Evolutionary conservation across 257 asterid genomes (phyloP), one percentile per base, ranked within the genome.

Genomic region (Nicotiana sylvestris): DNA sequence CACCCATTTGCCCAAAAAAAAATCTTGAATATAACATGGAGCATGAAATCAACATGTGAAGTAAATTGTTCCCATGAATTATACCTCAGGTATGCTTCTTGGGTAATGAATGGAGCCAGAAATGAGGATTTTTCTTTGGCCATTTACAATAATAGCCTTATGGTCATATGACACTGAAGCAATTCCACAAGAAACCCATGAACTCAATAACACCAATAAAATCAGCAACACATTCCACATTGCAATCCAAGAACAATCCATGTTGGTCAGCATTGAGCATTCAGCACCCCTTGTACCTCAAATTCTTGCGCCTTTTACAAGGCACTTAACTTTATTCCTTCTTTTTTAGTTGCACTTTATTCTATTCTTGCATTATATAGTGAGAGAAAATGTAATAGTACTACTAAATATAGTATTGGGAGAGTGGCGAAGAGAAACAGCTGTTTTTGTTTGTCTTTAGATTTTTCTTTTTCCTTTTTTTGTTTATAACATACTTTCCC

Each of bases 61-160:
- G 37, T 72, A 72, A 46, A 27, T 6, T 27, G 7, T 30, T 69
- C 81, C 84, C 85, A 82, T 62, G 72, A 64, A 76, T 51, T 37
- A 89, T 86, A 95, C 98, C 97, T 95, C 98, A 82, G 98, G 98
- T 8, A 93, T 92, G 90, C 98, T 94, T 83, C 98, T 90, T 65
- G 98, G 98, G 25, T 94, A 94, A 85, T 94, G 98, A 88, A 94
- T 94, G 86, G 98, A 94, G 86, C 98, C 98, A 89, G 98, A 94
- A 74, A 94, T 86, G 29, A 94, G 96, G 55, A 94, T 92, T 74
- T 66, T 91, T 83, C 91, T 90, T 81, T 89, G 90, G 37, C 98
- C 98, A 89, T 94, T 92, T 6, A 94, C 87, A 86, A 88, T 66
- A 69, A 94, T 91, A 56, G 97, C 89, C 84, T 85, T 90, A 13